Percentiles rank a stretch among this genome's conserved stretches.
Conservation (phyloP, 768 basidiomycete species). For the Cystobasidium tubakii region DNA sequence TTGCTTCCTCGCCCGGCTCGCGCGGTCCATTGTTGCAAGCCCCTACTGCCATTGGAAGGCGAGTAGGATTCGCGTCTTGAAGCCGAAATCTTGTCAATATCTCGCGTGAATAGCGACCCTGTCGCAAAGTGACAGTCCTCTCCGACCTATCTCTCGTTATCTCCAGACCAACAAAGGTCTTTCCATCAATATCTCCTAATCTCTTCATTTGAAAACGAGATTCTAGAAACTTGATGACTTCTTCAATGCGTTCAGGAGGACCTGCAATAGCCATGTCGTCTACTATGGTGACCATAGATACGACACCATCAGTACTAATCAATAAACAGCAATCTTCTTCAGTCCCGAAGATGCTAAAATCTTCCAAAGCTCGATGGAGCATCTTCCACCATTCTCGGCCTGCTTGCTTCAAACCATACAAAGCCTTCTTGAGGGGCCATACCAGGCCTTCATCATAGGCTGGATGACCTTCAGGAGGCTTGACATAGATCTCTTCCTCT, state of each 20-base stretch:
- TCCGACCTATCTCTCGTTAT: not conserved
- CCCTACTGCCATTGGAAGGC: not conserved
- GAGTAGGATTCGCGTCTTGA: not conserved
- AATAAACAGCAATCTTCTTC: not conserved
- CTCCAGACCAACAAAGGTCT: not conserved
- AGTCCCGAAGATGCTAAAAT: not conserved
- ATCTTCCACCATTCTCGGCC: not conserved
- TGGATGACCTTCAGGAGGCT: not conserved
- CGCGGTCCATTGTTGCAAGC: no score
- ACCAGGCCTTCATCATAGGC: not conserved
- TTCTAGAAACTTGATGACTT: not conserved
- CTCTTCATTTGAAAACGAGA: not conserved
- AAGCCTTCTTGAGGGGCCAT: not conserved
- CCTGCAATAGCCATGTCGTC: not conserved
- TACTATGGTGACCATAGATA: not conserved
- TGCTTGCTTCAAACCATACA: conserved; percentile 14
- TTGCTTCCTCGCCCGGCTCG: no score
- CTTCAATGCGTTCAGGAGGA: not conserved
- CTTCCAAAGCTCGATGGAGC: not conserved
- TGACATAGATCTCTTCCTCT: not conserved
- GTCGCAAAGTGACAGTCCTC: not conserved
- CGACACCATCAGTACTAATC: not conserved
- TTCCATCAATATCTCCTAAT: not conserved
- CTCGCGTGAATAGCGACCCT: not conserved
- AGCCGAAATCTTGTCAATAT: not conserved